Conservation (phyloP, 169 alveolate species). For the Haemoproteus tartakovskyi region DNA sequence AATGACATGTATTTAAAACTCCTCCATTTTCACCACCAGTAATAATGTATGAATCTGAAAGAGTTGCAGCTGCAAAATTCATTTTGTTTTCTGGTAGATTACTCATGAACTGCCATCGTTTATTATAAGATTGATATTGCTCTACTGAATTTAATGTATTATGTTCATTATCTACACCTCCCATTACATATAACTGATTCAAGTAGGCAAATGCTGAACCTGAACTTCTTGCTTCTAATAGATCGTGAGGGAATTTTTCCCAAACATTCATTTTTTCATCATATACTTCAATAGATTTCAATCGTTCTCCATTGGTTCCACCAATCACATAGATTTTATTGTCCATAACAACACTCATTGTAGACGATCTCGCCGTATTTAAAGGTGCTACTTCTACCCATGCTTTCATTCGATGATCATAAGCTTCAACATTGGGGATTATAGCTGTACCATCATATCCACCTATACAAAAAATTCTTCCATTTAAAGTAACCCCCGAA, state of each 20-base stretch:
- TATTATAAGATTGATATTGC: conserved; percentile 75
- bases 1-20: conserved; percentile 70
- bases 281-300: conserved; percentile 83
- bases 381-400: conserved; percentile 85
- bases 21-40: conserved; percentile 81
- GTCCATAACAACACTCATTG: conserved; percentile 80
- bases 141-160: conserved; percentile 77
- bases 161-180: conserved; percentile 83
- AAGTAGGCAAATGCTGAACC: conserved; percentile 81
- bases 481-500: conserved; percentile 73
- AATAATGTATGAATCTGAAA: conserved; percentile 69
- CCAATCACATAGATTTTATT: conserved; percentile 80
- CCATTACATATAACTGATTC: conserved; percentile 76
- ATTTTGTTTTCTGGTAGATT: conserved; percentile 75
- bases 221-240: conserved; percentile 84
- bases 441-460: conserved; percentile 84
- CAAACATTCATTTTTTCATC: conserved; percentile 86
- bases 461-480: conserved; percentile 79
- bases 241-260: conserved; percentile 77
- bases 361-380: conserved; percentile 83
- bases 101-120: conserved; percentile 74
- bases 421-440: conserved; percentile 80
- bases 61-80: conserved; percentile 74
- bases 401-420: conserved; percentile 84
- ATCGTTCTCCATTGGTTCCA: conserved; percentile 85